Evolutionary conservation across 805 yeast genomes (phyloP), one percentile per base, ranked within the genome.

Genomic region (Lipomyces chichibuensis): DNA sequence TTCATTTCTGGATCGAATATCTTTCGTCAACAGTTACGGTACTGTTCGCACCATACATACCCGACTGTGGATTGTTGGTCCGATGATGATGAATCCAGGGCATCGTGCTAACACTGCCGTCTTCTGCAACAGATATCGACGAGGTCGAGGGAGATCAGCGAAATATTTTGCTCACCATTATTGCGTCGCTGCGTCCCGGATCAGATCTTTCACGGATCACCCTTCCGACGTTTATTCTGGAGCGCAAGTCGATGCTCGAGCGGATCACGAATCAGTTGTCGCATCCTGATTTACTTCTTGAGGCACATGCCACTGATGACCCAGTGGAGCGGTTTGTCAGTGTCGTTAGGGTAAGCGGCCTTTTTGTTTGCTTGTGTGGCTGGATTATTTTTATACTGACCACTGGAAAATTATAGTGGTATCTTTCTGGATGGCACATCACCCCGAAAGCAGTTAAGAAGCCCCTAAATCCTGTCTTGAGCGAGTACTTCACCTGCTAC

Each of bases 381-480:
- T 14, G 27, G 17, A n/a, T 43, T 54, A 32, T 7, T 49, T 23
- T 29, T 23, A 27, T 20, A 25, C 57, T 51, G 23, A 54, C 33
- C 8, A 2, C 46, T 14, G n/a, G 57, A 25, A 43, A 2, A 17
- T n/a, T 5, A 20, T 43, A 67, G 74, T 94, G 97, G 97, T 95
- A 95, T 77, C 82, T 95, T 77, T 86, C 97, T 2, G 92, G 96
- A 59, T 95, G 98, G 98, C 98, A 95, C 76, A 95, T 95, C 77
- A 95, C 98, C 0, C 99, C 98, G 35, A 94, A 94, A 76, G 99
- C 98, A 2, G 99, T 95, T 17, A 95, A 95, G 77, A 95, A 95
- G 78, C 99, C 99, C 0, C 82, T 95, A 74, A 95, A 95, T 76
- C 99, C 99, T 1, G 92, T 95, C 6, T 77, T 95, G 32, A 98